A percentile compares a stretch with the other conserved stretches of the same genome.
Conservation (phyloP, 306 rosid genomes). For the Comarum palustre region DNA sequence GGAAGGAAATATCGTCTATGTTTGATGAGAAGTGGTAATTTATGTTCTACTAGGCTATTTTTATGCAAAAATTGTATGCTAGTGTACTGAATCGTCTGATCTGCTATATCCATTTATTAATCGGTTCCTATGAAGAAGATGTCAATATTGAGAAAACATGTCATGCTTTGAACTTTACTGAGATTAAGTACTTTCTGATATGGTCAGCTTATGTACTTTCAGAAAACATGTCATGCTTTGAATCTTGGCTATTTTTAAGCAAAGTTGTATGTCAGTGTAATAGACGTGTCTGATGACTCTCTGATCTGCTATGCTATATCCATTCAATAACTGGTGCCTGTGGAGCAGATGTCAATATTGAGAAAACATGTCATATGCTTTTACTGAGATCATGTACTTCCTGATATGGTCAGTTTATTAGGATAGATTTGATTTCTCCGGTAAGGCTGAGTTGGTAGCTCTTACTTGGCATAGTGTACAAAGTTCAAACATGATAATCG, state of each 20-base stretch:
- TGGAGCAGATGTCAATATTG: background rate
- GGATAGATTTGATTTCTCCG: background rate
- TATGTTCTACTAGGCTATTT: constrained; percentile 4
- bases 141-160: constrained; percentile 8
- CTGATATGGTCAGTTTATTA: background rate
- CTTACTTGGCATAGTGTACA: background rate
- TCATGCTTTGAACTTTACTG: background rate
- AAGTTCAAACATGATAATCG: background rate
- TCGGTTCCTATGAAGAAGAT: background rate
- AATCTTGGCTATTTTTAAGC: constrained; percentile 9
- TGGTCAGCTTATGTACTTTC: background rate
- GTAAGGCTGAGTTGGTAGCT: background rate
- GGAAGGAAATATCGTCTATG: constrained; percentile 73
- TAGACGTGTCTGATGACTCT: background rate
- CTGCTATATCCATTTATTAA: background rate
- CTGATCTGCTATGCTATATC: background rate
- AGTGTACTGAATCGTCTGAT: background rate
- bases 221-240: too few species aligned
- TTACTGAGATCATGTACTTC: background rate
- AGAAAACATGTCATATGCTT: background rate
- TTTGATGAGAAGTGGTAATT: constrained; percentile 84
- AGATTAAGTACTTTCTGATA: background rate
- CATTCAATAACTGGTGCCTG: background rate
- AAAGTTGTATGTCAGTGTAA: background rate
- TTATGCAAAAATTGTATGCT: background rate